Conservation (phyloP, 179 eudicot species). For the Silene noctiflora region DNA sequence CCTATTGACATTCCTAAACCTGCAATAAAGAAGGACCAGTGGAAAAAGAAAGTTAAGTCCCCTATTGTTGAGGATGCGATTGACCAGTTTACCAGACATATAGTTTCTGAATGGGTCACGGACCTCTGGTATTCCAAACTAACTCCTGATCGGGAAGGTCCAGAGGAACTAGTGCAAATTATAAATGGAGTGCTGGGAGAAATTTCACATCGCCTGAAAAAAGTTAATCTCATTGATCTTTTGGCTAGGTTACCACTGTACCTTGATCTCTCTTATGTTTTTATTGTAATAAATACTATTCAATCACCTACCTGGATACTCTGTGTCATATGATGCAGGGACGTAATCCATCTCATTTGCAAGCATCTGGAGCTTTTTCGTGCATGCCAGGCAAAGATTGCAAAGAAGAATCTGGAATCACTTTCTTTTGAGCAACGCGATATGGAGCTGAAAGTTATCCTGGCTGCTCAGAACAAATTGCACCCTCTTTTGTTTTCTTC, state of each 20-base stretch:
- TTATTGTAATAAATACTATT: neutral
- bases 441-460: slow-evolving; percentile 52
- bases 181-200: slow-evolving; percentile 84
- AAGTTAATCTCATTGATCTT: slow-evolving; percentile 80
- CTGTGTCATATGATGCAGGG: slow-evolving; percentile 56
- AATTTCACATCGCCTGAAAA: slow-evolving; percentile 71
- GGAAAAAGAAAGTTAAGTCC: slow-evolving; percentile 87
- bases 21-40: slow-evolving; percentile 46
- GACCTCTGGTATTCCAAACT: slow-evolving; percentile 93
- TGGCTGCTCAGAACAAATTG: slow-evolving; percentile 73
- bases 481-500: slow-evolving; percentile 89
- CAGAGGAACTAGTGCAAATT: slow-evolving; percentile 83
- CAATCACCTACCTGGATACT: slow-evolving; percentile 15
- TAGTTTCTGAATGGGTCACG: slow-evolving; percentile 95
- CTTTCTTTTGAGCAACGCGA: slow-evolving; percentile 67
- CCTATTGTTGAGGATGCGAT: slow-evolving; percentile 88
- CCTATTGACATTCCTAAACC: slow-evolving; percentile 40
- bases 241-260: slow-evolving; percentile 62
- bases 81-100: slow-evolving; percentile 76
- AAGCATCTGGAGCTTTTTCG: slow-evolving; percentile 82
- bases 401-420: slow-evolving; percentile 44
- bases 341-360: slow-evolving; percentile 65
- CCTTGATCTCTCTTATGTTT: slow-evolving; percentile 18
- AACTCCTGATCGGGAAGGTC: slow-evolving; percentile 88
- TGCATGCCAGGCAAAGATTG: slow-evolving; percentile 63